Evolutionary conservation across 1,284 basidiomycete genomes (phyloP), one percentile per base, ranked within the genome.

Genomic region (Mycena citricolor): DNA sequence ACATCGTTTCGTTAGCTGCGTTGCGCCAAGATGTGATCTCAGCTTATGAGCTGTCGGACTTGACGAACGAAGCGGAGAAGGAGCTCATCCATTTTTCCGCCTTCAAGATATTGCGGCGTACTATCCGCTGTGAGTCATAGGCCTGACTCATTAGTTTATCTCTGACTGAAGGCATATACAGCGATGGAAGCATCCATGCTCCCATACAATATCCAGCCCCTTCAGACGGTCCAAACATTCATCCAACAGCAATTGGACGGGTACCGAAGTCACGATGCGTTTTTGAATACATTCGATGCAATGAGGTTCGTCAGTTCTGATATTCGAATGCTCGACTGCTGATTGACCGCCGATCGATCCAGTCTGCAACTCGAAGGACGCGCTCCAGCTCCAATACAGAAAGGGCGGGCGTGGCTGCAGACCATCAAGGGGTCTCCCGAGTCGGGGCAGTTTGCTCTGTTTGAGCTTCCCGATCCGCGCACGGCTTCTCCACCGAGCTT

Each of bases 11-110:
- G 13, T 12, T 17, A 35, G 33, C 33, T 12, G 33, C 24, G 11
- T 22, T 35, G 13, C 33, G 33, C 33, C 20, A 35, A 22, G 33
- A 35, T 14, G 33, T 35, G 19, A 35, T 35, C 19, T 35, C 33
- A 7, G 11, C 33, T 19, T 21, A 35, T 22, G 24, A 22, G 17
- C 24, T 8, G 24, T 17, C 33, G 33, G 33, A 8, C 20, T 35
- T 22, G 33, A 35, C 10, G 32, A 17, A 10, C 10, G 8, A 33
- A 17, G 8, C 32, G 32, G 19, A 10, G 32, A 33, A 8, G 24
- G n/a, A 21, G 14, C 33, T 35, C 8, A 35, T 35, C 20, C 8
- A 35, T 14, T 22, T 35, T 7, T 8, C 20, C 33, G 33, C 33
- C 8, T 35, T 35, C 20, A 19, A 22, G 8, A 35, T 21, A 22